Evolutionary conservation across 345 rosid species (phyloP), one percentile per base, ranked within the genome.

Genomic region (Cardamine chenopodiifolia): DNA sequence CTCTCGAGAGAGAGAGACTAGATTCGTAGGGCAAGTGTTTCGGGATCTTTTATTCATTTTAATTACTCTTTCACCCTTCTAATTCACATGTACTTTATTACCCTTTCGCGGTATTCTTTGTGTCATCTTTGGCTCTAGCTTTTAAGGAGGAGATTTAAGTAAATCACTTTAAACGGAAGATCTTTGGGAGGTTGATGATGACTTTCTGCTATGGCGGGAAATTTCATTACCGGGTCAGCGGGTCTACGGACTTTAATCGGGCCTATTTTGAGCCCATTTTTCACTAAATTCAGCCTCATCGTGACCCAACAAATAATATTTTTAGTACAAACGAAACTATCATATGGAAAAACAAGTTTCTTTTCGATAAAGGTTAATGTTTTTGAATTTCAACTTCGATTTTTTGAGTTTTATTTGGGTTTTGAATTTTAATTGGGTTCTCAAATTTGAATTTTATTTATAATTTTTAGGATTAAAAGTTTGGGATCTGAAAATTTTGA

Each of bases 131-230:
- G 53, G 14, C 2, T 6, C 13, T 2, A 9, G 19, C 40, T 18
- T 40, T 28, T 12, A 0, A 2, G 18, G 2, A 34, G 72, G 69
- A 6, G 8, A 15, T 39, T 50, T 75, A 13, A 1, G 79, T 76
- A 40, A 75, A 37, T 66, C 6, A 18, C 0, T 44, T 74, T 58
- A 74, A 74, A 66, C 72, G 71, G 71, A 54, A 22, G 65, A 72
- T 19, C 63, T 55, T 65, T 10, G 70, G 70, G 70, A 72, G 32
- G 77, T 65, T 73, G 77, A 63, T 57, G 23, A 58, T 63, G 19
- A 54, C 62, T 73, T 50, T 29, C 70, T 11, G 6, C 66, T 48
- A 13, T 75, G 79, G 79, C 79, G 74, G 79, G 79, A 76, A 68
- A 68, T 60, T 53, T 59, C 35, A 29, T 22, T 61, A 25, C 26